These are phyloP conservation scores for Globisporangium iwayamae DNA, from an alignment of 352 stramenopile genomes.

Conservation along the genomic window DNA sequence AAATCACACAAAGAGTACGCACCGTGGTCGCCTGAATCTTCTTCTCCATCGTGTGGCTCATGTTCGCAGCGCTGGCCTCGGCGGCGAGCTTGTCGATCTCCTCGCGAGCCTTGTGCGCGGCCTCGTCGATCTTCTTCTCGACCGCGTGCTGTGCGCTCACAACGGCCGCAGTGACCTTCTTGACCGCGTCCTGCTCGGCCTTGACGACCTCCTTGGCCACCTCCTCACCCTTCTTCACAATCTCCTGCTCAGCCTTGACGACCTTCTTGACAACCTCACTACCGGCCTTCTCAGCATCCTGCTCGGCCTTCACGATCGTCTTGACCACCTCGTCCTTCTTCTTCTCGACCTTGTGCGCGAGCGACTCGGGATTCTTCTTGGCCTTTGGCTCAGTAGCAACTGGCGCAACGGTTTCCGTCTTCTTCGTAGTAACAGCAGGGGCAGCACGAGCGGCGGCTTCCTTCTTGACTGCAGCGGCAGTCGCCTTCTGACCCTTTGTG, in stretches of 20 bases:
- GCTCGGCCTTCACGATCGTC: slow-evolving; percentile 17
- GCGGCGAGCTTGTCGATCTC: slow-evolving; percentile 56
- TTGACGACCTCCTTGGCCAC: slow-evolving; percentile 16
- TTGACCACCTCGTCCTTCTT: slow-evolving; percentile 24
- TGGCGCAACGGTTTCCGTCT: slow-evolving; percentile 1
- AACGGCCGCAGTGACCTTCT: slow-evolving; percentile 19
- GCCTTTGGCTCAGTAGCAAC: slow-evolving; percentile 1
- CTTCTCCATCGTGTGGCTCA: slow-evolving; percentile 50
- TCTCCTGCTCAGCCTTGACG: slow-evolving; percentile 17
- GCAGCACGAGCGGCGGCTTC: slow-evolving; percentile 7
- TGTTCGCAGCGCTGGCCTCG: slow-evolving; percentile 41
- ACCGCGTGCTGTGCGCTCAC: slow-evolving; percentile 29
- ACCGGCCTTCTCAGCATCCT: slow-evolving; percentile 22
- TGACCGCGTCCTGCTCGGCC: slow-evolving; percentile 8
- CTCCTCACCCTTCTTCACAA: slow-evolving; percentile 32
- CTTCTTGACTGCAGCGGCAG: slow-evolving; percentile 14
- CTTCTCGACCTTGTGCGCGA: slow-evolving; percentile 18
- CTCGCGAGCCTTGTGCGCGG: slow-evolving; percentile 49
- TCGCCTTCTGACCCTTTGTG: slow-evolving; percentile 29
- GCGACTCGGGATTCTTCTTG: slow-evolving; percentile 14
- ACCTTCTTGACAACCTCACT: slow-evolving; percentile 27
- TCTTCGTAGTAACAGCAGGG: slow-evolving; percentile 4
- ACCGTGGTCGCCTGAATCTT: slow-evolving; percentile 70
- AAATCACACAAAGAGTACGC: slow-evolving; percentile 4
- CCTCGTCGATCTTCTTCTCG: slow-evolving; percentile 64